Conservation (phyloP, 73 alveolate species). For the Stentor roeselii region DNA sequence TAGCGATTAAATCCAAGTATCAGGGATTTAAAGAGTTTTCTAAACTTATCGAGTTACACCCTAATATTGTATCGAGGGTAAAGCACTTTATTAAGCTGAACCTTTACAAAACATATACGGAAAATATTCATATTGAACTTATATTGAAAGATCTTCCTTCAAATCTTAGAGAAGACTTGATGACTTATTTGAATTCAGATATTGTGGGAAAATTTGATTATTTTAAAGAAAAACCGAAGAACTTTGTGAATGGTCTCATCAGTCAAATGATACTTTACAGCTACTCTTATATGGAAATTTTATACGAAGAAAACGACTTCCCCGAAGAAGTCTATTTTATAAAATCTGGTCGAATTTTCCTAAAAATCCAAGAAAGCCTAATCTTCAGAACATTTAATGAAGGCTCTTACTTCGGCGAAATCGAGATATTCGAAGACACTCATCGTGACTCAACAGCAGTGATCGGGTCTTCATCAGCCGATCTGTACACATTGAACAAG, state of each 20-base stretch:
- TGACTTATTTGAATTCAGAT: constrained; percentile 55
- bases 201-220: constrained; percentile 43
- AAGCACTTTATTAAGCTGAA: constrained; percentile 22
- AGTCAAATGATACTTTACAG: constrained; percentile 48
- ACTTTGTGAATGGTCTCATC: constrained; percentile 46
- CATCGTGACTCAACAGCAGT: constrained; percentile 6
- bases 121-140: constrained; percentile 26
- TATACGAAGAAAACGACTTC: constrained; percentile 49
- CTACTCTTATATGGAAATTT: constrained; percentile 36
- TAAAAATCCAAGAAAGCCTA: constrained; percentile 28
- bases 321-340: constrained; percentile 65
- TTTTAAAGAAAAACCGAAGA: constrained; percentile 46
- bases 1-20: constrained; percentile 36
- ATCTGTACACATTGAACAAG: background rate
- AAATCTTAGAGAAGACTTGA: constrained; percentile 51
- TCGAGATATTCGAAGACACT: constrained; percentile 33
- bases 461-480: background rate
- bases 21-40: constrained; percentile 51
- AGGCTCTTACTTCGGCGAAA: constrained; percentile 66
- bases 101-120: background rate
- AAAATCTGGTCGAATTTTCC: constrained; percentile 47
- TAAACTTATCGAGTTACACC: constrained; percentile 42
- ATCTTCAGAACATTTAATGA: constrained; percentile 44
- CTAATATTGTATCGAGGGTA: constrained; percentile 31
- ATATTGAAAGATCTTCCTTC: constrained; percentile 56